phyloP scores from a whole-genome alignment of 1,284 basidiomycete species.

The Melanopsichium pennsylvanicum region DNA sequence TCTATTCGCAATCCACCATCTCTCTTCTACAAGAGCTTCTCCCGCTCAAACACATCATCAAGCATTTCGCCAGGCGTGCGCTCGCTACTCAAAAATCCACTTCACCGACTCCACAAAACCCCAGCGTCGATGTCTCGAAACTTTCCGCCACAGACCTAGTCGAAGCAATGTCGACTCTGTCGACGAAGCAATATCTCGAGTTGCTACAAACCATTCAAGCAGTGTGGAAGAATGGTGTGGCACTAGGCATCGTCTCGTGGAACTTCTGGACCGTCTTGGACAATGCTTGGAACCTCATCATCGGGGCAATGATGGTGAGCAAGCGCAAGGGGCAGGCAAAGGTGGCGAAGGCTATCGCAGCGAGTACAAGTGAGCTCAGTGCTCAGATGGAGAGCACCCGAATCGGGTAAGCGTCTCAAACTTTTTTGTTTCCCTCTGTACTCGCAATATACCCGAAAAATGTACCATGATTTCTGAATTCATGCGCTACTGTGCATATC shows the following conservation, averaged over 20 bases:
- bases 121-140: not conserved
- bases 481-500: no score
- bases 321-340: constrained; percentile 8
- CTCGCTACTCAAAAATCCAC: not conserved
- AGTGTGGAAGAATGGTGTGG: constrained; percentile 47
- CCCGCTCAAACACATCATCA: constrained; percentile 28
- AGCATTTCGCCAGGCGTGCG: constrained; percentile 14
- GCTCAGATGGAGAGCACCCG: constrained; percentile 17
- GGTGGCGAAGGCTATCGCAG: not conserved
- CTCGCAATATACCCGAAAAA: not conserved
- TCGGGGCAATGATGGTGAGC: constrained; percentile 25
- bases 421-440: not conserved
- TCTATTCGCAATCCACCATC: constrained; percentile 32
- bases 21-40: constrained; percentile 40
- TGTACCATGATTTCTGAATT: not conserved
- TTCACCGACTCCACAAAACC: not conserved
- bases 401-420: constrained; percentile 1
- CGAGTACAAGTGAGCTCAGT: constrained; percentile 10
- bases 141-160: constrained; percentile 18
- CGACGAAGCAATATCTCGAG: constrained; percentile 29
- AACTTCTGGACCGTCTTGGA: constrained; percentile 38
- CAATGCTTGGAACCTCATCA: constrained; percentile 34
- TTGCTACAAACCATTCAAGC: constrained; percentile 32
- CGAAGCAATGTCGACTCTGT: constrained; percentile 29
- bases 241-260: constrained; percentile 36